Base-by-base conservation (phyloP, 2,329 filamentous ascomycete species). In the Cercospora beticola region DNA sequence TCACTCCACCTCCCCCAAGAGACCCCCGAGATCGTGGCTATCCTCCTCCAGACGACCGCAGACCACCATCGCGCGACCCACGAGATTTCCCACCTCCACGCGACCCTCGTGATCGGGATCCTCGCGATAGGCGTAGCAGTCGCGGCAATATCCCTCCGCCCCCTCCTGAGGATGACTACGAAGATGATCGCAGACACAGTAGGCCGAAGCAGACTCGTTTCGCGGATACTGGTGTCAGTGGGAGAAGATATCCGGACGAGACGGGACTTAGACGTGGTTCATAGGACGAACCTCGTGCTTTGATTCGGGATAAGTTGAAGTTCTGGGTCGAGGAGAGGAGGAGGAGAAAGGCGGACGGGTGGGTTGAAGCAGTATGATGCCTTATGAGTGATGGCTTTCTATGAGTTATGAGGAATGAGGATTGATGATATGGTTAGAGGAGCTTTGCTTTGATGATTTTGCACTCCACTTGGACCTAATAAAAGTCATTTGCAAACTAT, bases 201-300 rank as follows among this genome's bases (percentile, higher is more conserved):
- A 52, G 67, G 8, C 54, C 67, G 26, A 69, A 69, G 28, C 67
- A 69, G 31, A 69, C 67, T 26, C 67, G 67, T 12, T 69, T 69
- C 43, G 60, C 67, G 9, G 67, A 69, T 60, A 66, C 64, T 30
- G 67, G 67, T 16, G 67, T 69, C 1, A 69, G 64, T 56, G 67
- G 67, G 9, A 66, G 67, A 18, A 30, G 64, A 26, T 69, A 69
- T 58, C 67, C 67, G 1, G 67, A 69, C n/a, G 67, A 69, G 21
- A 66, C 52, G 56, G 62, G 62, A 5, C 54, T 59, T 10, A 58
- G 62, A 30, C 62, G 62, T n/a, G 54, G 54, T 43, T 65, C 62
- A 36, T 65, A 65, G 62, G 62, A 57, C 21, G 62, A 65, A 43
- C 52, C 62, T 18, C 52, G 62, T 28, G 21, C 52, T 59, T 57